Evolutionary conservation across 345 rosid species (phyloP).

Genomic region (Citrus inodora): DNA sequence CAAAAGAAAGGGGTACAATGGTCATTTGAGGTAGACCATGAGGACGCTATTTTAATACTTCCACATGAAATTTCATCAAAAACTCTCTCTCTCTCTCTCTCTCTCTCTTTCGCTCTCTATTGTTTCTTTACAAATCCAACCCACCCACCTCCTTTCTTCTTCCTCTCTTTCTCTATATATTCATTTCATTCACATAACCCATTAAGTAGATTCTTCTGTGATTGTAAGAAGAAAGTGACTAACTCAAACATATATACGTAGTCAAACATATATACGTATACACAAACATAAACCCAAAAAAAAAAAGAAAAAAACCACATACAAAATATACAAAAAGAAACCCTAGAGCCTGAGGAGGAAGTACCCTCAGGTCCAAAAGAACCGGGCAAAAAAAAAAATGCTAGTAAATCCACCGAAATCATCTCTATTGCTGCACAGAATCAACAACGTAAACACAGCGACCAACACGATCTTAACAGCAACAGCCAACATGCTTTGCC

Average conservation of each 20-base stretch:
- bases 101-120: not conserved
- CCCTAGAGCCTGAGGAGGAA: no score
- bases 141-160: not conserved
- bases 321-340: not conserved
- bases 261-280: not conserved
- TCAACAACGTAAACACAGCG: conserved; percentile 15
- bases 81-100: not conserved
- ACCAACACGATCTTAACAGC: conserved; percentile 1
- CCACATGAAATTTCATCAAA: not conserved
- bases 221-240: not conserved
- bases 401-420: conserved; percentile 27
- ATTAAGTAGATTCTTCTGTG: not conserved
- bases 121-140: not conserved
- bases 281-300: not conserved
- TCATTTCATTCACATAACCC: conserved; percentile 13
- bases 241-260: not conserved
- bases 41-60: not conserved
- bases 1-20: not conserved
- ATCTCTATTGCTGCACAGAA: conserved; percentile 27
- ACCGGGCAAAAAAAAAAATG: conserved; percentile 5
- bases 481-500: not conserved
- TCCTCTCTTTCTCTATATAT: conserved; percentile 6
- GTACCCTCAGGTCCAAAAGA: not conserved
- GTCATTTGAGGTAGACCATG: conserved; percentile 1
- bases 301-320: no score